phyloP scores from a whole-genome alignment of 1,284 basidiomycete genomes.

The Boletus calvinii region DNA sequence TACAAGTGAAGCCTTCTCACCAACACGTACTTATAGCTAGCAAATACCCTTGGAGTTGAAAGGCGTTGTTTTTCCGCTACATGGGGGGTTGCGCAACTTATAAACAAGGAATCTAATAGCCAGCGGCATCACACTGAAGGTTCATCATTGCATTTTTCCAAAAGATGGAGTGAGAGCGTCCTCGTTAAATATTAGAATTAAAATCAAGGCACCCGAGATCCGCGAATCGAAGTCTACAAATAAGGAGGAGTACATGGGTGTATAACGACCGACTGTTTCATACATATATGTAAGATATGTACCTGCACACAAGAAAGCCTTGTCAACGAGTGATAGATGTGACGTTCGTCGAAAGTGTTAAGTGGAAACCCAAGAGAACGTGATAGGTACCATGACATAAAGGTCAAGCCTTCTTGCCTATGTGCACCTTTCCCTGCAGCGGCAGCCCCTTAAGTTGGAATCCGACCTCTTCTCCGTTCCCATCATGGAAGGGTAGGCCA shows the following conservation, averaged over 20 bases:
- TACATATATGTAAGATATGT: conserved; percentile 12
- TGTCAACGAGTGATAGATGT: conserved; percentile 7
- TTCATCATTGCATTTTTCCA: too few species aligned
- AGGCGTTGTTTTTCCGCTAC: too few species aligned
- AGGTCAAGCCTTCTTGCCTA: conserved; percentile 55
- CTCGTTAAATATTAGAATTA: not conserved
- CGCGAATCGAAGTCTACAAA: conserved; percentile 17
- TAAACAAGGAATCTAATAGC: too few species aligned
- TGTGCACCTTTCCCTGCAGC: conserved; percentile 60
- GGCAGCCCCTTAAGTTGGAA: conserved; percentile 64
- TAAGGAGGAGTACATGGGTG: conserved; percentile 15
- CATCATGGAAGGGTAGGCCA: conserved; percentile 54
- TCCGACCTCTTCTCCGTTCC: conserved; percentile 38
- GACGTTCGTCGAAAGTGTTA: conserved; percentile 4
- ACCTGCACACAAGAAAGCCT: conserved; percentile 1
- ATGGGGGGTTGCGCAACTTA: too few species aligned
- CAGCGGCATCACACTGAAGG: too few species aligned
- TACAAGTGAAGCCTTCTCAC: too few species aligned
- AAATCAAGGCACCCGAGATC: not conserved
- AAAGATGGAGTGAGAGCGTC: too few species aligned
- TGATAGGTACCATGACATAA: not conserved
- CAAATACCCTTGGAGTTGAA: too few species aligned
- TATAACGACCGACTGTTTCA: conserved; percentile 8
- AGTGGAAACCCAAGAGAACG: not conserved
- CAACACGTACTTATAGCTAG: too few species aligned